These are phyloP conservation scores for Tolypocladium guangdongense DNA, from an alignment of 2,329 filamentous ascomycete species.

Conservation along the genomic window DNA sequence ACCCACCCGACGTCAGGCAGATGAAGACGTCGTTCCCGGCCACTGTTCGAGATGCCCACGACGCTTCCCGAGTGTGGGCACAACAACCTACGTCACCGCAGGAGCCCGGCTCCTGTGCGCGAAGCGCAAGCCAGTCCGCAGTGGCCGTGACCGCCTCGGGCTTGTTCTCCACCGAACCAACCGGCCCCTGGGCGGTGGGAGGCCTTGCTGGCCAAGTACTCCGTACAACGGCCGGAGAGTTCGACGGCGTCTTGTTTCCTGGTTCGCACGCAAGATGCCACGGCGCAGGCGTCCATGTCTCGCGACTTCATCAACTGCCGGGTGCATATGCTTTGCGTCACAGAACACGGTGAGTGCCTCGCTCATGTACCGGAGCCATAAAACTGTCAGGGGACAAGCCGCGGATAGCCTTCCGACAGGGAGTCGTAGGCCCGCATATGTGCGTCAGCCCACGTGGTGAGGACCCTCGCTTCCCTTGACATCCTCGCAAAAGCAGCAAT, in stretches of 20 bases:
- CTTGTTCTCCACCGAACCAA: background rate
- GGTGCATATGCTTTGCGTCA: background rate
- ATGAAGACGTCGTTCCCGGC: background rate
- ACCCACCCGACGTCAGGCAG: background rate
- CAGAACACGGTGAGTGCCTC: background rate
- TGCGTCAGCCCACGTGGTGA: constrained; percentile 4
- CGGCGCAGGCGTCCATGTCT: background rate
- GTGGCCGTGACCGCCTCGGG: background rate
- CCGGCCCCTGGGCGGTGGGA: background rate
- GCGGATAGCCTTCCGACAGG: background rate
- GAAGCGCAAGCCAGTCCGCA: too few species aligned
- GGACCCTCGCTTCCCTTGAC: constrained; percentile 1
- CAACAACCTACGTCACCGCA: background rate
- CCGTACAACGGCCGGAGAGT: background rate
- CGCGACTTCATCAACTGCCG: background rate
- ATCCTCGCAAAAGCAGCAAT: background rate
- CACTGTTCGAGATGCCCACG: background rate
- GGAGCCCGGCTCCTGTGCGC: background rate
- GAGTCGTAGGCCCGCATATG: background rate
- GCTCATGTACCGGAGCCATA: background rate
- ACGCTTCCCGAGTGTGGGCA: too few species aligned
- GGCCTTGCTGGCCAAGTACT: background rate
- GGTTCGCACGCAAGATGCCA: background rate
- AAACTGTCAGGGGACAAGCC: background rate
- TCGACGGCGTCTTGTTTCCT: background rate